Conservation (phyloP, 2,329 filamentous ascomycete species). For the Colletotrichum sp. region DNA sequence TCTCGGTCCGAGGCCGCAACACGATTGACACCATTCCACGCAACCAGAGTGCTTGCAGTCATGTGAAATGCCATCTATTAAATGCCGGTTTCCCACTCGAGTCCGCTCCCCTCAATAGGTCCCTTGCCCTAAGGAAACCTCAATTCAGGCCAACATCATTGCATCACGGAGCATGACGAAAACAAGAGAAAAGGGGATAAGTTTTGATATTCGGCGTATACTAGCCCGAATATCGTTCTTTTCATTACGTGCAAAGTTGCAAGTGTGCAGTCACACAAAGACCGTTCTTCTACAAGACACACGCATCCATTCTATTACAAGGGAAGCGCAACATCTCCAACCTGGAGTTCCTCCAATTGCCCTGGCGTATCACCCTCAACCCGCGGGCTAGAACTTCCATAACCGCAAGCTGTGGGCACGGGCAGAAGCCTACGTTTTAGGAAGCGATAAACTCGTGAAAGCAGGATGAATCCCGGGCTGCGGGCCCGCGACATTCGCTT, state of each 20-base stretch:
- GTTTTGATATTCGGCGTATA: neutral
- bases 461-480: neutral
- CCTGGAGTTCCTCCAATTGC: neutral
- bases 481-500: neutral
- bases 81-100: neutral
- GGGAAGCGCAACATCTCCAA: neutral
- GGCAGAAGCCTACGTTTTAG: neutral
- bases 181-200: neutral
- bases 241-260: neutral
- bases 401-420: neutral
- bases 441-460: neutral
- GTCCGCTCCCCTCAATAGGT: neutral
- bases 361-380: neutral
- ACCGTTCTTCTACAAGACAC: neutral
- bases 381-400: neutral
- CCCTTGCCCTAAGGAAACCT: neutral
- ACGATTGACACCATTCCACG: neutral
- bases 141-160: neutral
- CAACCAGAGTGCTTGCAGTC: neutral
- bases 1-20: neutral
- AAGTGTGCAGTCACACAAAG: neutral
- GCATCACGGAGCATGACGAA: neutral
- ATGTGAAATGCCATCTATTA: neutral
- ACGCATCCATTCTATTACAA: neutral
- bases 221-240: neutral